These are phyloP conservation scores for Leucoagaricus sp. DNA, from an alignment of 1,284 basidiomycete species.

Conservation along the genomic window DNA sequence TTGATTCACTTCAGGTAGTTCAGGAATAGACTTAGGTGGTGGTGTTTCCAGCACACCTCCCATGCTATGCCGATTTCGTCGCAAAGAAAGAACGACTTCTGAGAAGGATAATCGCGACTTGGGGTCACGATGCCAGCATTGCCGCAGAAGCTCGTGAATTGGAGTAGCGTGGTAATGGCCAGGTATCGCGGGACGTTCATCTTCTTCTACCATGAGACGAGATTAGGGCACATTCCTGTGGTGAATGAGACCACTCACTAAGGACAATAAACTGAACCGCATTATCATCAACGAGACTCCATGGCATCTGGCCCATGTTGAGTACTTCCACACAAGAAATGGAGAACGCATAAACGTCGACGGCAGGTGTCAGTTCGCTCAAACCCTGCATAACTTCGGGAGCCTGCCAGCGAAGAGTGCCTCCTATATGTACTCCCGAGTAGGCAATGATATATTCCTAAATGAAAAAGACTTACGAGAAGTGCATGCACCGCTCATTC, in stretches of 20 bases:
- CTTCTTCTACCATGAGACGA: slow-evolving; percentile 43
- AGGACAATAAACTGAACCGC: slow-evolving; percentile 61
- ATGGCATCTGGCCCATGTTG: slow-evolving; percentile 63
- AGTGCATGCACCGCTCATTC: slow-evolving; percentile 53
- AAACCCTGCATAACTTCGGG: slow-evolving; percentile 66
- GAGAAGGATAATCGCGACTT: slow-evolving; percentile 31
- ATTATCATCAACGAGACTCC: slow-evolving; percentile 61
- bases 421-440: slow-evolving; percentile 36
- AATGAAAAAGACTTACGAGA: slow-evolving; percentile 47
- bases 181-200: slow-evolving; percentile 38
- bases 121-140: slow-evolving; percentile 36
- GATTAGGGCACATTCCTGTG: background rate
- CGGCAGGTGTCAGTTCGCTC: slow-evolving; percentile 52
- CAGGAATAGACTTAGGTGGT: slow-evolving; percentile 5
- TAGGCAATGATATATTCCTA: background rate
- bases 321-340: slow-evolving; percentile 75
- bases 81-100: slow-evolving; percentile 29
- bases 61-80: slow-evolving; percentile 25
- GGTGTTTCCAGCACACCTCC: slow-evolving; percentile 12
- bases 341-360: slow-evolving; percentile 76
- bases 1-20: slow-evolving; percentile 10
- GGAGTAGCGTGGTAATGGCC: slow-evolving; percentile 30
- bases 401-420: slow-evolving; percentile 72
- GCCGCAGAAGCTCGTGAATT: slow-evolving; percentile 31
- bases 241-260: slow-evolving; percentile 40